Conservation (phyloP, 306 rosid genomes). For the Prunus campanulata region DNA sequence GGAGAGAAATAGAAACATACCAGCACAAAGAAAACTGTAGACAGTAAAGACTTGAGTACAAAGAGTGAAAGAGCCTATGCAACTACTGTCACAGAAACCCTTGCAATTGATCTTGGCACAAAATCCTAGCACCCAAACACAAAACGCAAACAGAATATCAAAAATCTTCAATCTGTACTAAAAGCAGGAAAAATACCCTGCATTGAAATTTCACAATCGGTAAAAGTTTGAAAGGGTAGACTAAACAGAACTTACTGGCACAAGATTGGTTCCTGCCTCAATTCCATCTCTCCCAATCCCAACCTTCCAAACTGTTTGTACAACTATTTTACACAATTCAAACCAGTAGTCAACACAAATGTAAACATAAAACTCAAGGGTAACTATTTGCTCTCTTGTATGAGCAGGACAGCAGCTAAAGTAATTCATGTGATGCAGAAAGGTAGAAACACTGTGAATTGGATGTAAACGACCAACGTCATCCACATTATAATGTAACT, state of each 20-base stretch:
- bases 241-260: conserved; percentile 39
- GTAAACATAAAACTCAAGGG: too few relatives aligned
- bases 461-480: too few relatives aligned
- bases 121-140: conserved; percentile 26
- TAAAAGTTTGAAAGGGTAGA: not conserved
- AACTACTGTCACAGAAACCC: conserved; percentile 51
- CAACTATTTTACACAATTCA: too few relatives aligned
- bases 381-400: too few relatives aligned
- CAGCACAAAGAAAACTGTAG: conserved; percentile 51
- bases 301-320: too few relatives aligned
- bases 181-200: not conserved
- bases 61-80: conserved; percentile 54
- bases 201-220: not conserved
- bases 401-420: too few relatives aligned
- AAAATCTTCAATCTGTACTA: not conserved
- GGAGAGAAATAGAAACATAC: too few relatives aligned
- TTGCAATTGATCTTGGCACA: conserved; percentile 57
- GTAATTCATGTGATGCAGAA: too few relatives aligned
- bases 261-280: too few relatives aligned
- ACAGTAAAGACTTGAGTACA: conserved; percentile 55
- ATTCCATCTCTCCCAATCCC: too few relatives aligned
- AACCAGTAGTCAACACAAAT: too few relatives aligned
- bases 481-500: not conserved
- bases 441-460: too few relatives aligned
- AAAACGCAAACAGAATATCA: not conserved